These are phyloP conservation scores for Fagus crenata DNA, from an alignment of 306 rosid species.

Conservation along the genomic window DNA sequence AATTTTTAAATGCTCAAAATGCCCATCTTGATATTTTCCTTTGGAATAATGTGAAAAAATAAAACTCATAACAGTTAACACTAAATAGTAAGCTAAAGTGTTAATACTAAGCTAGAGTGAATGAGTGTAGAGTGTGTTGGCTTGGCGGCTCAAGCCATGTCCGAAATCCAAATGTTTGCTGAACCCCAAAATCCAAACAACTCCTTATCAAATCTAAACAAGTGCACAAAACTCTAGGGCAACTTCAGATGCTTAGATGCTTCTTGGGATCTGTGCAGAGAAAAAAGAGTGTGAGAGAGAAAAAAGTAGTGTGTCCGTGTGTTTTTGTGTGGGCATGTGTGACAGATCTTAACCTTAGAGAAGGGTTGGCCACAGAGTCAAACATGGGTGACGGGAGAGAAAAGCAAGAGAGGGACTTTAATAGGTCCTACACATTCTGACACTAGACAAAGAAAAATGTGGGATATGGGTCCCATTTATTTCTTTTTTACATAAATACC, in stretches of 20 bases:
- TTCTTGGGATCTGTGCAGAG: slow-evolving; percentile 22
- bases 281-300: not conserved
- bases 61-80: no score
- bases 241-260: slow-evolving; percentile 14
- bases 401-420: not conserved
- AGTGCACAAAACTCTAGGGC: slow-evolving; percentile 14
- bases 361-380: slow-evolving; percentile 2
- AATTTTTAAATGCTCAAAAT: no score
- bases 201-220: not conserved
- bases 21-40: no score
- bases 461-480: no score
- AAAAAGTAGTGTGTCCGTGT: not conserved
- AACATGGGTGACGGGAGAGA: slow-evolving; percentile 19
- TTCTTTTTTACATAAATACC: no score
- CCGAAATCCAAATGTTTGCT: not conserved
- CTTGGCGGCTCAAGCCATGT: not conserved
- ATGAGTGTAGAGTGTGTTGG: not conserved
- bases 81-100: no score
- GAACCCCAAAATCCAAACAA: slow-evolving; percentile 17
- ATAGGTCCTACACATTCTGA: not conserved
- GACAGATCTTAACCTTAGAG: not conserved
- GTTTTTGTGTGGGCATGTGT: not conserved
- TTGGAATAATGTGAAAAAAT: no score
- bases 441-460: no score
- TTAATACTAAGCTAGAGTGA: no score